Conservation (phyloP, 768 basidiomycete species). For the Sutorius australiensis region DNA sequence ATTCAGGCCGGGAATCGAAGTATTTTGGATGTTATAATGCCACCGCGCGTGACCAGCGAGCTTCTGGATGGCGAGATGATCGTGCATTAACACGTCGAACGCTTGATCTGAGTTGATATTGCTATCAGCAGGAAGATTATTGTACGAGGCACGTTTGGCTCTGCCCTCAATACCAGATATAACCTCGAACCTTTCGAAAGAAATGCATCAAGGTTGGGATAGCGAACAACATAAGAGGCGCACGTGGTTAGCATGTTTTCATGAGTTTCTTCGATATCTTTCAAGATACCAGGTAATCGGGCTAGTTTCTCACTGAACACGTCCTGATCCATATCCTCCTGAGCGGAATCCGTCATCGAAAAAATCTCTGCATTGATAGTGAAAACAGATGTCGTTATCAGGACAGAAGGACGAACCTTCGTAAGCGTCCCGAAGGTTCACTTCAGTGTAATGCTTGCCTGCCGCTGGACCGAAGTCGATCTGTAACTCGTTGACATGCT, state of each 20-base stretch:
- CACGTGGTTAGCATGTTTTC: conserved; percentile 65
- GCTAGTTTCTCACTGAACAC: conserved; percentile 49
- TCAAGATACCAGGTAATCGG: conserved; percentile 54
- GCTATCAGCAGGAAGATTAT: conserved; percentile 58
- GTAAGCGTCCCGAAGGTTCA: conserved; percentile 53
- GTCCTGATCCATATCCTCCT: conserved; percentile 36
- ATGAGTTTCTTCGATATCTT: conserved; percentile 41
- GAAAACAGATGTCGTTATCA: conserved; percentile 2
- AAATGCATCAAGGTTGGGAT: background rate
- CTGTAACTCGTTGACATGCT: conserved; percentile 21
- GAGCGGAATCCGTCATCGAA: conserved; percentile 20
- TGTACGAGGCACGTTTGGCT: conserved; percentile 38
- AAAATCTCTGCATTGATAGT: conserved; percentile 39
- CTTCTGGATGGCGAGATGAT: conserved; percentile 39
- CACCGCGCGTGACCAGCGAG: conserved; percentile 46
- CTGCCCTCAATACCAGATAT: conserved; percentile 52
- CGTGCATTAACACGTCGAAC: conserved; percentile 49
- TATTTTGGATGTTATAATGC: conserved; percentile 48
- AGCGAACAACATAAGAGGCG: conserved; percentile 9
- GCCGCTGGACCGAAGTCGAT: conserved; percentile 44
- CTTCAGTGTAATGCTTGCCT: conserved; percentile 40
- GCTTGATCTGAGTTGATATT: conserved; percentile 49
- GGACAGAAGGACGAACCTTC: conserved; percentile 41
- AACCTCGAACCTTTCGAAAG: conserved; percentile 53
- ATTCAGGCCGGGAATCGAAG: conserved; percentile 41